Evolutionary conservation across 2,329 filamentous ascomycete species (phyloP).

Genomic region (Alternaria conjuncta): DNA sequence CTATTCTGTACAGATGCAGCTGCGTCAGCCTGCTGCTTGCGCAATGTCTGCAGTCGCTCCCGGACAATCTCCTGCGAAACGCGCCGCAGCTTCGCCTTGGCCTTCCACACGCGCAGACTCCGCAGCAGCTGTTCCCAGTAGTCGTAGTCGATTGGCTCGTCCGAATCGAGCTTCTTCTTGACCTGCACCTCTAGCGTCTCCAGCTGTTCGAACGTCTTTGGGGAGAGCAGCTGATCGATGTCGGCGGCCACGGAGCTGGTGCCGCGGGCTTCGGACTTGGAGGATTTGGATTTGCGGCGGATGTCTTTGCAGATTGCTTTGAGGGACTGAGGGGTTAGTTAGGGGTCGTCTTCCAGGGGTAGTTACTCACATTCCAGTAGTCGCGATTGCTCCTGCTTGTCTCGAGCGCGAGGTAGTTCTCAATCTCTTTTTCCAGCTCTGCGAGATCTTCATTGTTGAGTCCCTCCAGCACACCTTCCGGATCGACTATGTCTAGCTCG

Average conservation of each 20-base stretch:
- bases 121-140: slow-evolving; percentile 95
- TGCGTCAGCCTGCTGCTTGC: slow-evolving; percentile 71
- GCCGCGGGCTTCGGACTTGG: slow-evolving; percentile 72
- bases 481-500: slow-evolving; percentile 77
- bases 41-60: slow-evolving; percentile 70
- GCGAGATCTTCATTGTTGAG: slow-evolving; percentile 70
- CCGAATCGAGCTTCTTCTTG: slow-evolving; percentile 79
- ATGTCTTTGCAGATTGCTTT: slow-evolving; percentile 82
- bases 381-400: slow-evolving; percentile 77
- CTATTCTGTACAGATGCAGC: slow-evolving; percentile 64
- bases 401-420: slow-evolving; percentile 80
- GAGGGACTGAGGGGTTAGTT: slow-evolving; percentile 66
- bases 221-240: slow-evolving; percentile 83
- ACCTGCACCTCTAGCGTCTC: slow-evolving; percentile 87
- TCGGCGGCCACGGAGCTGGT: slow-evolving; percentile 84
- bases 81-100: slow-evolving; percentile 80
- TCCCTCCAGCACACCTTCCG: slow-evolving; percentile 78
- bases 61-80: slow-evolving; percentile 79
- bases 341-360: slow-evolving; percentile 17
- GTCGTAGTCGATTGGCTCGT: slow-evolving; percentile 93
- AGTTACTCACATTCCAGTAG: slow-evolving; percentile 76
- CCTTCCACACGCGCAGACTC: slow-evolving; percentile 88
- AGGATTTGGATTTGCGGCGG: slow-evolving; percentile 67
- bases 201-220: slow-evolving; percentile 87
- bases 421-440: slow-evolving; percentile 84